Evolutionary conservation across 2,329 filamentous ascomycete species (phyloP), one percentile per base, ranked within the genome.

Genomic region (Simplicillium sp.): DNA sequence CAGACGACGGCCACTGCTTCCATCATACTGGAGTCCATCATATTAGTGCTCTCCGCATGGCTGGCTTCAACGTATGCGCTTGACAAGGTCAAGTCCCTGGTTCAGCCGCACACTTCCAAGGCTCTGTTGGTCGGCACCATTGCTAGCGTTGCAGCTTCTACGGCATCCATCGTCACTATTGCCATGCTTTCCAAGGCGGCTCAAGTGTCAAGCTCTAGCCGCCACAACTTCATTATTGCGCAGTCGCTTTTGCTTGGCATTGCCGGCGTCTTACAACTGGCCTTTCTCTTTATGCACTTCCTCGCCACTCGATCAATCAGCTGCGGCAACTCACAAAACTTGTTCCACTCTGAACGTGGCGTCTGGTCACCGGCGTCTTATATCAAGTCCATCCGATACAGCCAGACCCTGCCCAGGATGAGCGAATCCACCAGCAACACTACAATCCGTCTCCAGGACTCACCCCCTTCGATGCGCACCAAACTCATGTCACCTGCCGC

Each of bases 381-480:
- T n/a, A 56, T 75, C 48, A 77, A 77, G 55, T 62, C 71, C 4
- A 63, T 77, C 15, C 69, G 66, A 3, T 77, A 77, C 50, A 64
- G 68, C 51, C 57, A 66, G 45, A 70, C 71, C 0, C 54, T 56
- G 25, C 59, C 61, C 8, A 52, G 51, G 3, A 50, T 55, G 31
- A 53, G 55, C 9, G 56, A 59, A 15, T 44, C 52, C 9, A 57
- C 56, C 12, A 56, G 59, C 32, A 55, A 55, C 41, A 47, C 51
- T 17, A 65, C 62, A 4, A 55, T 59, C 29, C 62, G 61, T 7
- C 62, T 57, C 5, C 56, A 52, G 29, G 67, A 60, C 8, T 67
- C 68, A 3, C 66, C 68, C 0, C 61, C 62, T 5, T 71, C 72
- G 2, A 66, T 65, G 35, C 47, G 50, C 14, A 46, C 47, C 37